Evolutionary conservation across 768 basidiomycete genomes (phyloP).

Genomic region (Russula sp.): DNA sequence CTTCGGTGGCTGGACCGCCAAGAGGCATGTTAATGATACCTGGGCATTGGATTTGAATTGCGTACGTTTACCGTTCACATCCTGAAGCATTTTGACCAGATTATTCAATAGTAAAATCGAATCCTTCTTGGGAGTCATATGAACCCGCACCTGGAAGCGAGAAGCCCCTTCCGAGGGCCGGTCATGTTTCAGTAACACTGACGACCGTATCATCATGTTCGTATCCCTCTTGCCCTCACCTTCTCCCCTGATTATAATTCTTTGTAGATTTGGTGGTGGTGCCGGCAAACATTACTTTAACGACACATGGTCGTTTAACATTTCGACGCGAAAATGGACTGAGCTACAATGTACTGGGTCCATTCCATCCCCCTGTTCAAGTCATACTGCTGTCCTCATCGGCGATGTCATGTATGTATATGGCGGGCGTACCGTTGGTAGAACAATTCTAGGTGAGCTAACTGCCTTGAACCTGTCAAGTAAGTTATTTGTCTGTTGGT

Average conservation of each 20-base stretch:
- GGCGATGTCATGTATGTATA: conserved; percentile 98
- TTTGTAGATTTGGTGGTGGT: conserved; percentile 75
- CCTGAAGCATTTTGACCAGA: conserved; percentile 18
- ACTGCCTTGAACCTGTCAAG: conserved; percentile 97
- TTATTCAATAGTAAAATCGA: conserved; percentile 63
- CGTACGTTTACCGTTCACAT: conserved; percentile 50
- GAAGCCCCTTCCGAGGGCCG: too few relatives aligned
- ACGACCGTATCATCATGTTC: too few relatives aligned
- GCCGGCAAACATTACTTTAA: conserved; percentile 98
- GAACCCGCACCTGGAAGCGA: conserved; percentile 56
- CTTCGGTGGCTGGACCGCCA: conserved; percentile 97
- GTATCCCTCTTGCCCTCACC: too few relatives aligned
- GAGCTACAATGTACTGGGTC: conserved; percentile 97
- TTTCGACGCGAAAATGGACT: conserved; percentile 76
- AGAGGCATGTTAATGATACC: conserved; percentile 88
- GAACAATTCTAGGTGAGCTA: conserved; percentile 90
- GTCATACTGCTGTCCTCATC: conserved; percentile 92
- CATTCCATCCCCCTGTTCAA: conserved; percentile 92
- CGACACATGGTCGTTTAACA: conserved; percentile 95
- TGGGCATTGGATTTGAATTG: conserved; percentile 96
- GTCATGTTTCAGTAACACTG: too few relatives aligned
- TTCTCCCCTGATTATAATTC: conserved; percentile 31
- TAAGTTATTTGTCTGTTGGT: conserved; percentile 44
- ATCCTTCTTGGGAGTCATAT: conserved; percentile 77
- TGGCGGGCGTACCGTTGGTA: conserved; percentile 94